Evolutionary conservation across 805 yeast genomes (phyloP).

Genomic region (Wickerhamiella spandovensis): DNA sequence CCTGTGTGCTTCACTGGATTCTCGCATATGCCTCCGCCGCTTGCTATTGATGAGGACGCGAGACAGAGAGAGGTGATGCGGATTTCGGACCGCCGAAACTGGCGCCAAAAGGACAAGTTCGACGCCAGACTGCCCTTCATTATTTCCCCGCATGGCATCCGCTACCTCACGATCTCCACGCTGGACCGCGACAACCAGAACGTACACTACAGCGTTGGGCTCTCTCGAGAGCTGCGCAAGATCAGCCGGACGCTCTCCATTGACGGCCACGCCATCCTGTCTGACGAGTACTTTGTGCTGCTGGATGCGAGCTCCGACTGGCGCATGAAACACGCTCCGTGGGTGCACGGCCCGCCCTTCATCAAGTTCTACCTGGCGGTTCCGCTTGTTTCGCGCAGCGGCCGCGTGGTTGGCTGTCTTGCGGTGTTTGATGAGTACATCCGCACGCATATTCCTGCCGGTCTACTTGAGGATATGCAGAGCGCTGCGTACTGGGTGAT

Average conservation of each 20-base stretch:
- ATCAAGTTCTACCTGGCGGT: conserved; percentile 55
- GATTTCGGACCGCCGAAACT: conserved; percentile 32
- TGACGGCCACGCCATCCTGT: conserved; percentile 57
- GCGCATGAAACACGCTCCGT: conserved; percentile 51
- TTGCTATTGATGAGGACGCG: conserved; percentile 35
- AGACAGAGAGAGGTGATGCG: conserved; percentile 33
- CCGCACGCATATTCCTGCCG: conserved; percentile 9
- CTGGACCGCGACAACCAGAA: conserved; percentile 35
- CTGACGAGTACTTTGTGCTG: conserved; percentile 40
- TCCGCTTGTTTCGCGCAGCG: conserved; percentile 31
- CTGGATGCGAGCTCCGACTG: conserved; percentile 55
- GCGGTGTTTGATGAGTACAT: conserved; percentile 39
- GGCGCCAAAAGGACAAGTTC: conserved; percentile 34
- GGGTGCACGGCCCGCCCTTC: conserved; percentile 47
- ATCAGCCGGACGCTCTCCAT: conserved; percentile 36
- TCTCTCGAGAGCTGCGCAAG: conserved; percentile 33
- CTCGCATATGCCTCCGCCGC: conserved; percentile 49
- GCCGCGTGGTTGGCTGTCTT: conserved; percentile 41
- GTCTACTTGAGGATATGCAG: conserved; percentile 10
- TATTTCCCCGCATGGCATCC: conserved; percentile 30
- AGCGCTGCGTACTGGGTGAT: conserved; percentile 7
- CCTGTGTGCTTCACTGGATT: conserved; percentile 39
- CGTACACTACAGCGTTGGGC: conserved; percentile 36
- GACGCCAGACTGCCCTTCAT: conserved; percentile 26
- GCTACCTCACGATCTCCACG: conserved; percentile 49